Conservation (phyloP, 2,329 filamentous ascomycete genomes). For the Colletotrichum sublineola region DNA sequence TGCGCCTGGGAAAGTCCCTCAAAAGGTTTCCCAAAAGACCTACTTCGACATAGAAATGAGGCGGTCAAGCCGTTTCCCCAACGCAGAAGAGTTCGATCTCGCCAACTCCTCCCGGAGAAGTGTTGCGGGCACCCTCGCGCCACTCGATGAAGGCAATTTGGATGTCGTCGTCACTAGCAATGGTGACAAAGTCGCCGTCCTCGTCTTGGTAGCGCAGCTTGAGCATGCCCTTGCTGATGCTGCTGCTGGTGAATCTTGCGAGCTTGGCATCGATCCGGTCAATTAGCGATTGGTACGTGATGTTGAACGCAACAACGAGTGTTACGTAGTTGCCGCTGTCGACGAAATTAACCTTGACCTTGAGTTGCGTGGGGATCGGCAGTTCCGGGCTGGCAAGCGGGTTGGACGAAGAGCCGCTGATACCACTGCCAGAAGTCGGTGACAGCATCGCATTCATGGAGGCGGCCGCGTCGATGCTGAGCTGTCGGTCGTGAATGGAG, state of each 20-base stretch:
- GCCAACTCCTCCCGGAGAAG: conserved; percentile 78
- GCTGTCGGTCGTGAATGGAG: conserved; percentile 53
- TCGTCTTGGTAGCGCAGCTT: conserved; percentile 92
- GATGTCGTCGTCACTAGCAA: conserved; percentile 96
- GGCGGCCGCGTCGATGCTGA: conserved; percentile 55
- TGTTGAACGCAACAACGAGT: conserved; percentile 95
- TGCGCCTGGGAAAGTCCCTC: conserved; percentile 39
- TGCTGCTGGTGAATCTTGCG: conserved; percentile 85
- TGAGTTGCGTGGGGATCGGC: conserved; percentile 80
- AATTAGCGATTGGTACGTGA: conserved; percentile 91
- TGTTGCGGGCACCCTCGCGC: conserved; percentile 76
- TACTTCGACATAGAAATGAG: conserved; percentile 41
- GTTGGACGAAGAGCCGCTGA: conserved; percentile 46
- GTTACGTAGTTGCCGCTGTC: conserved; percentile 89
- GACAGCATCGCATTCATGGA: conserved; percentile 55
- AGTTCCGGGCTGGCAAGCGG: conserved; percentile 62
- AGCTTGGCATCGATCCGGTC: conserved; percentile 98
- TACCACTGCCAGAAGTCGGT: conserved; percentile 58
- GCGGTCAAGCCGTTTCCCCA: conserved; percentile 56
- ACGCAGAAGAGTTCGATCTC: conserved; percentile 92
- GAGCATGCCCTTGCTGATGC: conserved; percentile 84
- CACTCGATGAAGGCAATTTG: conserved; percentile 96
- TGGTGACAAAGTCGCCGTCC: conserved; percentile 92
- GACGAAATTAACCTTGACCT: conserved; percentile 90
- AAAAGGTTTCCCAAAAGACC: conserved; percentile 30